Evolutionary conservation across 1,284 basidiomycete species (phyloP), one percentile per base, ranked within the genome.

Genomic region (Leccinum subrobustum): DNA sequence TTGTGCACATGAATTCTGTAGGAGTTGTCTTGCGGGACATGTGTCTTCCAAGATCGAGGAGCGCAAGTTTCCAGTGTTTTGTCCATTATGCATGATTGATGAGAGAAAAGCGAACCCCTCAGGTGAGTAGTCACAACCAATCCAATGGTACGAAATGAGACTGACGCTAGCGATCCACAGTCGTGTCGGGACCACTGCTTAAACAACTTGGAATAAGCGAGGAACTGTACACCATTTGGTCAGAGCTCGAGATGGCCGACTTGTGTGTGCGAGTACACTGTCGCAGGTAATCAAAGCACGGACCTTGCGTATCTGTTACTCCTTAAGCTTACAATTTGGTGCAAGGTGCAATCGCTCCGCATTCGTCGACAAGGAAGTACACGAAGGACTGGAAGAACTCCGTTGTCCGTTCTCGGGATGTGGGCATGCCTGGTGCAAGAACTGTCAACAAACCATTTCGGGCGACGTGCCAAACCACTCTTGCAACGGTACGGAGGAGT

Each of bases 61-160:
- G 37, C 79, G 79, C 59, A 77, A 75, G 14, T 88, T 81, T 62
- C 87, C 87, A 0, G 81, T 89, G 37, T 65, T 81, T 6, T 89
- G 87, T 66, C 87, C 88, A 2, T 63, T 75, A 4, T 89, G 88
- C 65, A 68, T 76, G 20, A 71, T 75, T 1, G 70, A 75, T 25
- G 68, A 66, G 50, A 64, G 37, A 29, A 67, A 70, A n/a, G 58
- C 61, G n/a, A 76, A 71, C 23, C 77, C 78, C 35, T 77, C 77
- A 52, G 72, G 82, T 82, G 59, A 66, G 42, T 44, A 44, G 79
- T 67, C 25, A 53, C 6, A 2, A n/a, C 29, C 23, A n/a, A 54
- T 39, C 16, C 2, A 2, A 47, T 37, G 42, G 11, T 11, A 14
- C 16, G 25, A 12, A 4, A 42, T 23, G 42, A 18, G 5, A 3